Percentiles rank a stretch among this genome's conserved stretches.
Evolutionary conservation across 352 stramenopile species (phyloP).

Genomic region (Phytophthora fragariae): DNA sequence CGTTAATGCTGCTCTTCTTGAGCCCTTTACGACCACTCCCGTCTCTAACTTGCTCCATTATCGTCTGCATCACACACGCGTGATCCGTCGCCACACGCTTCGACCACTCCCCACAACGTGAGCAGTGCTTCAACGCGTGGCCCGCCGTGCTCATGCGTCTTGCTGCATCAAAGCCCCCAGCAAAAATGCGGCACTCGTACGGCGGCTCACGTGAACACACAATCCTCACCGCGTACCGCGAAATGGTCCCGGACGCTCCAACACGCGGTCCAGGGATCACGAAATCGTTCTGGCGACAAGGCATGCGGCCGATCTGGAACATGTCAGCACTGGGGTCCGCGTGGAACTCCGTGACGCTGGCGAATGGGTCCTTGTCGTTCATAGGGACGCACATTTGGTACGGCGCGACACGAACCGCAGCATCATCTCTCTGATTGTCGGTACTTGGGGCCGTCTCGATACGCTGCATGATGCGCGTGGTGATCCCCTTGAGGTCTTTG

Average conservation of each 20-base stretch:
- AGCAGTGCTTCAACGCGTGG: conserved; percentile 75
- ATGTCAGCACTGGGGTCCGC: conserved; percentile 58
- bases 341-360: conserved; percentile 72
- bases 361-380: conserved; percentile 66
- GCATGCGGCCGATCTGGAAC: conserved; percentile 87
- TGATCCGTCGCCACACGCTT: conserved; percentile 57
- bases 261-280: conserved; percentile 80
- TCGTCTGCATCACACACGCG: conserved; percentile 47
- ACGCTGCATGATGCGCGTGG: conserved; percentile 63
- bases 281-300: conserved; percentile 79
- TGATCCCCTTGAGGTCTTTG: conserved; percentile 57
- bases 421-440: conserved; percentile 22
- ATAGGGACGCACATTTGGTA: conserved; percentile 79
- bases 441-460: conserved; percentile 38
- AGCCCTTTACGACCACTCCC: conserved; percentile 9
- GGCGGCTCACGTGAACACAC: conserved; percentile 64
- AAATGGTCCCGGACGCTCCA: conserved; percentile 78
- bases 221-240: conserved; percentile 74
- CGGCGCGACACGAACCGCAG: conserved; percentile 1
- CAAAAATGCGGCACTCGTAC: conserved; percentile 73
- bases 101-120: conserved; percentile 54
- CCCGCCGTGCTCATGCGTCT: conserved; percentile 63
- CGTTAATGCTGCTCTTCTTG: conserved; percentile 16
- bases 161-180: conserved; percentile 71
- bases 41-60: conserved; percentile 27